Evolutionary conservation across 305 asterid genomes (phyloP).

Genomic region (Fraxinus sp.): DNA sequence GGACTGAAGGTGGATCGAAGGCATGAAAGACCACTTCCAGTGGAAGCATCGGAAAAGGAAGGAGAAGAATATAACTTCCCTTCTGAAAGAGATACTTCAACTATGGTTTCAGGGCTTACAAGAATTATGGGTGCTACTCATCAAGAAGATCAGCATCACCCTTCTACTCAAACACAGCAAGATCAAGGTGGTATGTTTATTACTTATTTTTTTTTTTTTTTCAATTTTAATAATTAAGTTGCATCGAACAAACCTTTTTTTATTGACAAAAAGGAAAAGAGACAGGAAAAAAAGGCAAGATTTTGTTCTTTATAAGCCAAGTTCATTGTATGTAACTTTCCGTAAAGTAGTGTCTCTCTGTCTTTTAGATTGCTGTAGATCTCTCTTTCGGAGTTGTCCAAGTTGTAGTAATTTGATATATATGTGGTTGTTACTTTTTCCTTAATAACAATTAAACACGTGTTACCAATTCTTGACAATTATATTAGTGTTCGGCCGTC

Average conservation of each 20-base stretch:
- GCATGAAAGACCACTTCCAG: slow-evolving; percentile 51
- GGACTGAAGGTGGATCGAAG: slow-evolving; percentile 50
- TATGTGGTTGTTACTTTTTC: not conserved
- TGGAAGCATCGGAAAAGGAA: slow-evolving; percentile 48
- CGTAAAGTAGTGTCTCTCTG: slow-evolving; percentile 53
- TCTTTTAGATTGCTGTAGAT: slow-evolving; percentile 17
- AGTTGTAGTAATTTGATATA: not conserved
- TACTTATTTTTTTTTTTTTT: not conserved
- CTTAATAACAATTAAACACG: not conserved
- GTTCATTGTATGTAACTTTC: slow-evolving; percentile 60
- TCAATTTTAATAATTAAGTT: not conserved
- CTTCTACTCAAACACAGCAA: slow-evolving; percentile 7
- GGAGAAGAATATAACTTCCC: slow-evolving; percentile 8
- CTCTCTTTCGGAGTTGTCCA: slow-evolving; percentile 22
- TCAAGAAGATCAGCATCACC: slow-evolving; percentile 28
- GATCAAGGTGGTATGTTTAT: not conserved
- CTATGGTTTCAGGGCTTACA: slow-evolving; percentile 29
- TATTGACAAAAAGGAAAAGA: not conserved
- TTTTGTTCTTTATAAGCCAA: slow-evolving; percentile 29
- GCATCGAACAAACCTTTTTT: not conserved
- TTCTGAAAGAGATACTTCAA: slow-evolving; percentile 9
- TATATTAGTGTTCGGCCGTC: slow-evolving; percentile 23
- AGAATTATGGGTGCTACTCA: slow-evolving; percentile 25
- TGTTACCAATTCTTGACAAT: slow-evolving; percentile 9
- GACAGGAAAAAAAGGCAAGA: not conserved